Conservation (phyloP, 352 stramenopile genomes). For the Nothophytophthora sp. region DNA sequence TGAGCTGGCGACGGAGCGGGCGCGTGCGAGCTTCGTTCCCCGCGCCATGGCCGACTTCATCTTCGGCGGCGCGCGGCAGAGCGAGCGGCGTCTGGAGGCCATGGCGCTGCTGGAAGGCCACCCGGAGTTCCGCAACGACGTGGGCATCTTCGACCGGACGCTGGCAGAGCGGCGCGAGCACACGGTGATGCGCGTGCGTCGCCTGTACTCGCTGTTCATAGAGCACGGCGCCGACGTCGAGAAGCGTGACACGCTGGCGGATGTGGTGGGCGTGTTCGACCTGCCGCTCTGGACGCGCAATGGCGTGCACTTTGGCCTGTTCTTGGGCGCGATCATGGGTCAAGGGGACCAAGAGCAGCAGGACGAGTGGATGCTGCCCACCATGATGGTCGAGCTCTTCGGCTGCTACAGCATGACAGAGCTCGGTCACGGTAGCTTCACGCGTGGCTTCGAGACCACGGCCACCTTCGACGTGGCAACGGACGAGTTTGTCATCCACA, state of each 20-base stretch:
- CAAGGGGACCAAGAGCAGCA: constrained; percentile 83
- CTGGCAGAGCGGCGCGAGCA: constrained; percentile 48
- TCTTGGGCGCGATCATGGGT: constrained; percentile 71
- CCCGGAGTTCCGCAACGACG: constrained; percentile 41
- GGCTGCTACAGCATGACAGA: constrained; percentile 91
- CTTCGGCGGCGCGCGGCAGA: constrained; percentile 48
- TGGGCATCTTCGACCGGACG: constrained; percentile 51
- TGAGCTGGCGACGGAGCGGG: constrained; percentile 55
- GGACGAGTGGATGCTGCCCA: constrained; percentile 72
- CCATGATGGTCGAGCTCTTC: constrained; percentile 81
- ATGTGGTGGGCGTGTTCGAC: constrained; percentile 69
- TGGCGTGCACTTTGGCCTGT: constrained; percentile 85
- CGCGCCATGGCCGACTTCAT: constrained; percentile 63
- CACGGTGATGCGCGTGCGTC: constrained; percentile 54
- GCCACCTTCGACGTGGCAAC: constrained; percentile 90
- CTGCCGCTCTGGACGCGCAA: constrained; percentile 70
- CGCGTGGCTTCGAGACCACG: constrained; percentile 93
- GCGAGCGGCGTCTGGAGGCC: constrained; percentile 45
- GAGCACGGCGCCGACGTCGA: constrained; percentile 50
- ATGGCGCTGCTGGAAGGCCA: constrained; percentile 52
- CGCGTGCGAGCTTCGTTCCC: constrained; percentile 45
- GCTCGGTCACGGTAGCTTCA: constrained; percentile 91
- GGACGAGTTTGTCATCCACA: constrained; percentile 95
- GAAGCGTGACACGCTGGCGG: constrained; percentile 63
- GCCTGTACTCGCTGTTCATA: constrained; percentile 63